These are phyloP conservation scores for Fusarium sp. DNA, from an alignment of 2,329 filamentous ascomycete genomes.

Conservation along the genomic window DNA sequence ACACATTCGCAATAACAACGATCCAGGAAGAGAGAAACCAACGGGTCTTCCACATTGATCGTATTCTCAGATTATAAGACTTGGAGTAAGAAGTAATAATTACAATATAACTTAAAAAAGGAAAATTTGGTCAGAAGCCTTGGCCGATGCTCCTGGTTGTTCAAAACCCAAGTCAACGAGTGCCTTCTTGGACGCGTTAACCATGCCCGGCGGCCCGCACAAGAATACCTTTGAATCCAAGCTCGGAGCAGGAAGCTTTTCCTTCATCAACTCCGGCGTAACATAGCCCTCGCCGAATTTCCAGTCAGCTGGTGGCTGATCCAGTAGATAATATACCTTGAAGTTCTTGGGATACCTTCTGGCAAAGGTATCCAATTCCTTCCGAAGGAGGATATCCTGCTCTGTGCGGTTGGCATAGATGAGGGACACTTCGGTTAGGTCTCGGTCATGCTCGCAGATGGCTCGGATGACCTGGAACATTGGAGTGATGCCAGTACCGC, in stretches of 20 bases:
- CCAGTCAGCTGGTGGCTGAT: slow-evolving; percentile 62
- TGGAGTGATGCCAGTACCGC: slow-evolving; percentile 54
- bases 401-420: slow-evolving; percentile 71
- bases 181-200: slow-evolving; percentile 67
- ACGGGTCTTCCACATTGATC: too few species aligned
- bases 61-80: too few species aligned
- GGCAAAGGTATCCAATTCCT: slow-evolving; percentile 68
- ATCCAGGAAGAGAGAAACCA: too few species aligned
- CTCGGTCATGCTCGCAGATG: slow-evolving; percentile 70
- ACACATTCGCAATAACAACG: too few species aligned
- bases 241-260: slow-evolving; percentile 62
- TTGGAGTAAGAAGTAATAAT: too few species aligned
- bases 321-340: slow-evolving; percentile 67
- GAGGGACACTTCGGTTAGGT: slow-evolving; percentile 68
- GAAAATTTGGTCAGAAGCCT: slow-evolving; percentile 68
- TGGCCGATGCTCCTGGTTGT: slow-evolving; percentile 62
- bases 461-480: slow-evolving; percentile 70
- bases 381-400: slow-evolving; percentile 69
- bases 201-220: slow-evolving; percentile 72
- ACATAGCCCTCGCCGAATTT: slow-evolving; percentile 63
- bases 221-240: slow-evolving; percentile 66
- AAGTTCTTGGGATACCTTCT: slow-evolving; percentile 66
- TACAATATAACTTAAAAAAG: too few species aligned
- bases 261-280: slow-evolving; percentile 62
- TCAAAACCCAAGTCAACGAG: slow-evolving; percentile 63